Evolutionary conservation across 1,139 yeast genomes (phyloP), one percentile per base, ranked within the genome.

Genomic region (Geotrichum macrosporum): DNA sequence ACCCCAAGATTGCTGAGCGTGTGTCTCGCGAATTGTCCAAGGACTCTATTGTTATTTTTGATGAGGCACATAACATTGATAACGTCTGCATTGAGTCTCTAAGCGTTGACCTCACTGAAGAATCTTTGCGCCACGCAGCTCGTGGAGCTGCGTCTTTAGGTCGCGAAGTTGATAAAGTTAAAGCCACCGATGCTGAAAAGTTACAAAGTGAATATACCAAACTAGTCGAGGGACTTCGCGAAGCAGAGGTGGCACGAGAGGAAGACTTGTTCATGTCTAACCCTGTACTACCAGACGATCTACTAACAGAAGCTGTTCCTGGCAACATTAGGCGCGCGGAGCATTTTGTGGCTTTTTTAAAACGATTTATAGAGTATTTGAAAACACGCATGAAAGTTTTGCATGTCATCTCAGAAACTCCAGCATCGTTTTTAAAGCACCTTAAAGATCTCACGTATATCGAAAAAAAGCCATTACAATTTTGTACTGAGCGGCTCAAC

Each of bases 1-100:
- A 92, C 65, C 99, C 99, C 22, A 92, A 94, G 62, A 92, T 92
- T 64, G 94, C 97, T 2, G 97, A 89, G 55, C 72, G 98, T 50
- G 98, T 92, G 21, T 89, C 97, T 4, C 78, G 76, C 55, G 97
- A 94, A 61, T 75, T 92, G 46, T 85, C 95, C 13, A 87, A 89
- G 57, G 98, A 92, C 62, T 78, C 95, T 50, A 92, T 92, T 51
- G 85, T 92, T 53, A 94, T 92, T 41, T 92, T 92, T 63, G 99
- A 92, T 69, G 99, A 92, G 68, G 98, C 98, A 44, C 99, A 92
- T 67, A 92, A 92, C 68, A 92, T 92, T 50, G 98, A 92, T 74
- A 92, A 92, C 72, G 99, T 92, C 50, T 92, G 98, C 70, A 92
- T 92, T 52, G 99, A 92, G 65, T 85, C 98, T 1, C 69, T 92